phyloP scores from a whole-genome alignment of 345 rosid genomes.

The Cardamine occulta region DNA sequence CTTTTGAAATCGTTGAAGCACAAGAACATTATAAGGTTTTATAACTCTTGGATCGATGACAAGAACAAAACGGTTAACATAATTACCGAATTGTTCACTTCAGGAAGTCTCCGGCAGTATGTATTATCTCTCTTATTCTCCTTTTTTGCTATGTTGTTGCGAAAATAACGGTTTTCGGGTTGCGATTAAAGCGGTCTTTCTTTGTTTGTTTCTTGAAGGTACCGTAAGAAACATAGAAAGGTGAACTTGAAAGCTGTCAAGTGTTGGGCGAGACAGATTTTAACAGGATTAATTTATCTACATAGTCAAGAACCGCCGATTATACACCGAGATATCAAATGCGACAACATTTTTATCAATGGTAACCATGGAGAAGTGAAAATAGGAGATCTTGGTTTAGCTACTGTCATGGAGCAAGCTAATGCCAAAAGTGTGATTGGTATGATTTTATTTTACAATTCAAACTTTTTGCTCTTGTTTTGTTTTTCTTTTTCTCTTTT shows the following conservation, averaged over 20 bases:
- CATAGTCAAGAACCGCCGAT: slow-evolving; percentile 82
- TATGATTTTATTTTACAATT: slow-evolving; percentile 37
- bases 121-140: slow-evolving; percentile 39
- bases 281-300: slow-evolving; percentile 73
- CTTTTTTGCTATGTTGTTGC: neutral
- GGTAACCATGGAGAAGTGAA: slow-evolving; percentile 95
- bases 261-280: slow-evolving; percentile 90
- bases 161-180: slow-evolving; percentile 14
- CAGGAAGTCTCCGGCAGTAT: slow-evolving; percentile 90
- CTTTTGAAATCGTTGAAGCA: slow-evolving; percentile 83
- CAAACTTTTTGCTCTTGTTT: no score
- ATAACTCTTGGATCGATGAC: slow-evolving; percentile 93
- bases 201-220: slow-evolving; percentile 52
- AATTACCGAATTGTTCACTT: slow-evolving; percentile 86
- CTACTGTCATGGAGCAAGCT: slow-evolving; percentile 86
- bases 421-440: slow-evolving; percentile 92
- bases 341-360: slow-evolving; percentile 93
- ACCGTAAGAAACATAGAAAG: slow-evolving; percentile 81
- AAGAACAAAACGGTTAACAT: slow-evolving; percentile 86
- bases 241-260: slow-evolving; percentile 83
- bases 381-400: slow-evolving; percentile 97
- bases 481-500: neutral
- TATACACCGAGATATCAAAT: slow-evolving; percentile 90
- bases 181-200: slow-evolving; percentile 5
- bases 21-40: slow-evolving; percentile 70